Evolutionary conservation across 2,329 filamentous ascomycete genomes (phyloP), one percentile per base, ranked within the genome.

Genomic region (Fusarium nygamai): DNA sequence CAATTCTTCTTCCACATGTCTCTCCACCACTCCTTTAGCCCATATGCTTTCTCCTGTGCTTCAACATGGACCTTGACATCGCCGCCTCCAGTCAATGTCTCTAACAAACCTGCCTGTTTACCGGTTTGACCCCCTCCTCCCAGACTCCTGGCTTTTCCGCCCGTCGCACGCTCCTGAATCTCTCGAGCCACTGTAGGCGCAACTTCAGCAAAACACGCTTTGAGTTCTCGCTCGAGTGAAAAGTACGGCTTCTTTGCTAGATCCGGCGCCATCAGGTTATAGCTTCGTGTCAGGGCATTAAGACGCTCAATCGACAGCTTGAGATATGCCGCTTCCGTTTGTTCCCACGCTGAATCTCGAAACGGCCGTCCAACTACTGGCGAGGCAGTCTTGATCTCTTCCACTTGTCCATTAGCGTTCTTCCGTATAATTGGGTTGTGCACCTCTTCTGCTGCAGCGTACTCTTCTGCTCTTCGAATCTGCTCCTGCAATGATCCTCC

Each of bases 191-290:
- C 82, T 53, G 88, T 85, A 0, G 94, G 94, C 12, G 96, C 96
- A 3, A 97, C 92, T 69, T 98, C 95, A 2, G 94, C 93, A 79
- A 92, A 98, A 81, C 95, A 98, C 6, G 89, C 87, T 36, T 87
- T 88, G 22, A 98, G 87, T 83, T 99, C 96, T 56, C 96, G 90
- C 50, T 95, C 90, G 13, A 98, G 89, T 5, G 88, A 92, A 79
- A 94, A 95, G 82, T 98, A 98, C 0, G 96, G 94, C 82, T 98
- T 98, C 83, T 96, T 97, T 6, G 96, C 95, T 4, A 98, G 87
- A 62, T 94, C 92, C 0, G 96, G 96, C 0, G 96, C 96, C 91
- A 97, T 96, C 7, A 98, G 89, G 78, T 98, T 98, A 85, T 99
- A 99, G 20, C 93, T 93, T 33, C 96, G 90, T 13, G 94, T 92